Conservation (phyloP, 495 filamentous ascomycete species). For the Melanomma pulvis-pyrius region DNA sequence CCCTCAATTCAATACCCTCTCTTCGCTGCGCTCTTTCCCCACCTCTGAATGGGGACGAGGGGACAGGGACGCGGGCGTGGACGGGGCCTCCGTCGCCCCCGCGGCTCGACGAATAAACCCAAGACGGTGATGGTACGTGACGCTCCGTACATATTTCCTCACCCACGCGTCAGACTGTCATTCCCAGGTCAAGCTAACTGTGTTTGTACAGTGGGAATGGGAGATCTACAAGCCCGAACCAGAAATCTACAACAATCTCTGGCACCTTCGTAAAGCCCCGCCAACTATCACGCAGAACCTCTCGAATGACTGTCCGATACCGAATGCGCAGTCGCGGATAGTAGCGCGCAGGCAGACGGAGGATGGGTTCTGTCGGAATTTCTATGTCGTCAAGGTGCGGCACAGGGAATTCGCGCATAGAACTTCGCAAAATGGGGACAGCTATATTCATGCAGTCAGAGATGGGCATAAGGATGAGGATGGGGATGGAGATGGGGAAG, state of each 20-base stretch:
- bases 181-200: neutral
- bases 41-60: neutral
- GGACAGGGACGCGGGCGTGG: neutral
- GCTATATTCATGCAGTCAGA: too few relatives aligned
- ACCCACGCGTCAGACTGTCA: neutral
- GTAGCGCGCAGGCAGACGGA: conserved; percentile 14
- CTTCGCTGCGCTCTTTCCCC: neutral
- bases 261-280: conserved; percentile 12
- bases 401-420: neutral
- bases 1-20: neutral
- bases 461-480: neutral
- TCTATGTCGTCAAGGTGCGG: conserved; percentile 14
- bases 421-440: neutral
- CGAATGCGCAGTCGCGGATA: conserved; percentile 14
- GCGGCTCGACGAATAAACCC: neutral
- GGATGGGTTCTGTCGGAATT: neutral
- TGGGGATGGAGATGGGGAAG: neutral
- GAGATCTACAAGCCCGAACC: conserved; percentile 19
- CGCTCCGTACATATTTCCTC: neutral
- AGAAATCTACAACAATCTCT: conserved; percentile 22
- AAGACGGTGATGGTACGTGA: conserved; percentile 3
- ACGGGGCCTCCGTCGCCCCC: neutral
- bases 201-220: conserved; percentile 20
- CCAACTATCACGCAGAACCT: conserved; percentile 18
- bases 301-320: conserved; percentile 17